phyloP scores from a whole-genome alignment of 257 asterid species.

The Solanum gandarillasii region DNA sequence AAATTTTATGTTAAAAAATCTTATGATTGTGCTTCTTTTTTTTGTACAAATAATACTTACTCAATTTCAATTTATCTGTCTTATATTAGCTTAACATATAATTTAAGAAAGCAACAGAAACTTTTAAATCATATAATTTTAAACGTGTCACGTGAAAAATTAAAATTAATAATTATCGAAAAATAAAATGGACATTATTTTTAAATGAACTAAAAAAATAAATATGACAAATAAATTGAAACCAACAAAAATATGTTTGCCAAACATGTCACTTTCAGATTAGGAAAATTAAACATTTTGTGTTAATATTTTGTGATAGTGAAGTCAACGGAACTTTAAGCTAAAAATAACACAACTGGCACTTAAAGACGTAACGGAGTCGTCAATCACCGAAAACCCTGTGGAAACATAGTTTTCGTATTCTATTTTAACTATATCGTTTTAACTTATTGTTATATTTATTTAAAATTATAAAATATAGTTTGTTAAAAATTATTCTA shows the following conservation, averaged over 20 bases:
- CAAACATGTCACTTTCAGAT: neutral
- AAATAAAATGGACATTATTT: no score
- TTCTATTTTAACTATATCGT: rapidly evolving
- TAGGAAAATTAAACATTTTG: neutral
- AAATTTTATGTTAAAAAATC: neutral
- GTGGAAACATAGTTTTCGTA: neutral
- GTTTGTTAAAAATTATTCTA: no score
- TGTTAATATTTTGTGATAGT: neutral
- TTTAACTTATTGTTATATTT: no score
- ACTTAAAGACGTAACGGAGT: neutral
- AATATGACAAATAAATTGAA: no score
- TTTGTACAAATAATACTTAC: neutral
- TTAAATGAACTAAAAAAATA: no score
- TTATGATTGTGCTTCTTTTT: neutral
- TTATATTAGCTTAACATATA: no score
- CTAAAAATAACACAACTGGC: neutral
- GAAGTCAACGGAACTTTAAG: neutral
- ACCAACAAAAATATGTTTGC: rapidly evolving
- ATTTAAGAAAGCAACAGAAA: no score
- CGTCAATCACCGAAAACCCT: neutral
- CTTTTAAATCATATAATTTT: no score
- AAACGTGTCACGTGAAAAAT: no score
- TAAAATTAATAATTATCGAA: no score
- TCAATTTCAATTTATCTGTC: rapidly evolving
- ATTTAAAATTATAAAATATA: no score